Conservation (phyloP, 768 basidiomycete species). For the Podaxis carcinomalis region DNA sequence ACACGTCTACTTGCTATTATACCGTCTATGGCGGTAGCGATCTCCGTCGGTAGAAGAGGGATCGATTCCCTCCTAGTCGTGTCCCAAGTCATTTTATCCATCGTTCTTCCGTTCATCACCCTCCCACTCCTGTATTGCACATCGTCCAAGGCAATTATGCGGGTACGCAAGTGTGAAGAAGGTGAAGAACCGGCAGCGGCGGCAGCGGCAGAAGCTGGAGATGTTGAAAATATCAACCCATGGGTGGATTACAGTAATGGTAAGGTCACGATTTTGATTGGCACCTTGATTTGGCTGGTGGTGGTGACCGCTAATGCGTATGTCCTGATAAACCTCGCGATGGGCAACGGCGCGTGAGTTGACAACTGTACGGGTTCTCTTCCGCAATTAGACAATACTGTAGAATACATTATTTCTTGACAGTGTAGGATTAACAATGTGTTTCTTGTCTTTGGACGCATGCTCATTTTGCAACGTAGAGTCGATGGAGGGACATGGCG, state of each 20-base stretch:
- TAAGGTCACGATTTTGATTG: slow-evolving; percentile 43
- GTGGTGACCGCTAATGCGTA: slow-evolving; percentile 73
- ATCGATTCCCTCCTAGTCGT: slow-evolving; percentile 78
- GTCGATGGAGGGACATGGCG: not conserved
- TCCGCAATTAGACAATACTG: not conserved
- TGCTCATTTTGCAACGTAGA: not conserved
- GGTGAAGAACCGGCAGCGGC: not conserved
- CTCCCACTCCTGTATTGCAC: slow-evolving; percentile 78
- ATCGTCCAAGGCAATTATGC: slow-evolving; percentile 69
- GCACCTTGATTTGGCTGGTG: slow-evolving; percentile 57
- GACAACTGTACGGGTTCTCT: too few relatives aligned
- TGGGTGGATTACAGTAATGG: slow-evolving; percentile 65
- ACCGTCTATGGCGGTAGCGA: slow-evolving; percentile 77
- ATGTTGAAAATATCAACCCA: slow-evolving; percentile 24
- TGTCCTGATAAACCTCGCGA: slow-evolving; percentile 57
- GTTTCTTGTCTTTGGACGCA: not conserved
- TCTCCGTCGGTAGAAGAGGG: slow-evolving; percentile 63
- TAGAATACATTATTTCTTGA: not conserved
- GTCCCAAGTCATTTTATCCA: slow-evolving; percentile 79
- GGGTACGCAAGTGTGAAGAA: slow-evolving; percentile 41
- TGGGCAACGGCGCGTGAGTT: slow-evolving; percentile 7
- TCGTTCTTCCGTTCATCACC: slow-evolving; percentile 84
- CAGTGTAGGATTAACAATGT: not conserved
- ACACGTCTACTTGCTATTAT: slow-evolving; percentile 81
- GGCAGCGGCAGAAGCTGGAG: slow-evolving; percentile 2